These are phyloP conservation scores for Calonectria leucothoes DNA, from an alignment of 2,329 filamentous ascomycete species.

Conservation along the genomic window DNA sequence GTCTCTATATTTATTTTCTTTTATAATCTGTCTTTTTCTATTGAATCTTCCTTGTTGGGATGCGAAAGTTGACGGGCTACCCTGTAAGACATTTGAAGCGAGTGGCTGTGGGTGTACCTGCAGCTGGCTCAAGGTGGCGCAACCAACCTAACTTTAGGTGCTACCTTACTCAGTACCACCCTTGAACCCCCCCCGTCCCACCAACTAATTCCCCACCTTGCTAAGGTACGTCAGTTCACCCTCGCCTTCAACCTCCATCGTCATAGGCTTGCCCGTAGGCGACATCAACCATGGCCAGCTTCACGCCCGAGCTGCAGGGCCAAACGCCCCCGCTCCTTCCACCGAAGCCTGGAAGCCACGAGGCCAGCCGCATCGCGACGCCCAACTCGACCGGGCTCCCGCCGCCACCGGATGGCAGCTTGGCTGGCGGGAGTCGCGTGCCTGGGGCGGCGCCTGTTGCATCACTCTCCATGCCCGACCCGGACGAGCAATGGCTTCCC, in stretches of 20 bases:
- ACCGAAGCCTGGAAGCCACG: slow-evolving; percentile 77
- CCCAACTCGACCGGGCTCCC: slow-evolving; percentile 63
- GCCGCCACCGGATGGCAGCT: slow-evolving; percentile 50
- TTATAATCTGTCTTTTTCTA: background rate
- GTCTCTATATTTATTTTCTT: background rate
- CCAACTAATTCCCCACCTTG: slow-evolving; percentile 23
- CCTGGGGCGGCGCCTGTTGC: slow-evolving; percentile 34
- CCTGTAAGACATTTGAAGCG: background rate
- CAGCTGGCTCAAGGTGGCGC: background rate
- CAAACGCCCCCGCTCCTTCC: slow-evolving; percentile 73
- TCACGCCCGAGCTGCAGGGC: slow-evolving; percentile 42
- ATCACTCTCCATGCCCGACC: slow-evolving; percentile 62
- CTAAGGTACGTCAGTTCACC: slow-evolving; percentile 5
- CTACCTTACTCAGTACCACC: background rate
- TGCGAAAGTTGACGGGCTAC: background rate
- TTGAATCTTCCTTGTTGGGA: background rate
- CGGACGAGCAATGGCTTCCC: slow-evolving; percentile 83
- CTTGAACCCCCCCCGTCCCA: slow-evolving; percentile 25
- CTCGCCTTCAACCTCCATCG: slow-evolving; percentile 11
- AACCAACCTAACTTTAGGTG: background rate
- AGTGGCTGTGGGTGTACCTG: background rate
- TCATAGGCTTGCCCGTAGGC: background rate
- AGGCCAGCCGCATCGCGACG: slow-evolving; percentile 74
- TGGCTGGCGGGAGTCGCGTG: slow-evolving; percentile 21
- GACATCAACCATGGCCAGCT: slow-evolving; percentile 42